Evolutionary conservation across 108 stramenopile genomes (phyloP), one percentile per base, ranked within the genome.

Genomic region (Nitzschia sp.): DNA sequence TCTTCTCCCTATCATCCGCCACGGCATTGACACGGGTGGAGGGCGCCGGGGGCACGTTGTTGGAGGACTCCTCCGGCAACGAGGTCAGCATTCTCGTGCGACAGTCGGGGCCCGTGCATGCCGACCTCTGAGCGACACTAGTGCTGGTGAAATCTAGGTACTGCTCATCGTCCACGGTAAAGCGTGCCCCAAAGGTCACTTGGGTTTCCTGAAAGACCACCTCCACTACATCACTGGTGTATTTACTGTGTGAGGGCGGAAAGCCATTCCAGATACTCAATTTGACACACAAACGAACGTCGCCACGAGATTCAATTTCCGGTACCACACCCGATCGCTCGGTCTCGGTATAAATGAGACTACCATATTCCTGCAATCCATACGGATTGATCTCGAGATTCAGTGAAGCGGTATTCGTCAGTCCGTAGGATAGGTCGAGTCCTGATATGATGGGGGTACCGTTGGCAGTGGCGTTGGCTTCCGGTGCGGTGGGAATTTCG

Each of bases 341-440:
- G 26, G 23, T 31, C 28, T 56, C 55, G 55, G 55, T 56, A 31
- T 56, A 56, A 50, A 50, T 19, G 15, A 56, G 55, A 15, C 30
- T 32, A 29, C 55, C 55, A 56, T 56, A 56, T 16, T 56, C 15
- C 21, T 29, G 29, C 55, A 56, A 5, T 29, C 17, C 13, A 31
- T 56, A 29, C 13, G 55, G 55, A 31, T 56, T 31, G 55, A 56
- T 25, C 30, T 56, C 55, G 6, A 56, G 28, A 6, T 31, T n/a
- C 55, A 56, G 30, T 25, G 55, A 29, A 11, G 17, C 28, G 5
- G 8, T 9, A 17, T 4, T 27, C 8, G 9, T n/a, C 17, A 22
- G 19, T 4, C 21, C 19, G 48, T 21, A 19, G 4, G 9, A 19
- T 4, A 50, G 16, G 9, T 22, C 4, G 8, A 50, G 21, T 2